Percentiles rank a stretch among this genome's conserved stretches.
Evolutionary conservation across 2,329 filamentous ascomycete genomes (phyloP).

Genomic region (Aspergillus novoparasiticus): DNA sequence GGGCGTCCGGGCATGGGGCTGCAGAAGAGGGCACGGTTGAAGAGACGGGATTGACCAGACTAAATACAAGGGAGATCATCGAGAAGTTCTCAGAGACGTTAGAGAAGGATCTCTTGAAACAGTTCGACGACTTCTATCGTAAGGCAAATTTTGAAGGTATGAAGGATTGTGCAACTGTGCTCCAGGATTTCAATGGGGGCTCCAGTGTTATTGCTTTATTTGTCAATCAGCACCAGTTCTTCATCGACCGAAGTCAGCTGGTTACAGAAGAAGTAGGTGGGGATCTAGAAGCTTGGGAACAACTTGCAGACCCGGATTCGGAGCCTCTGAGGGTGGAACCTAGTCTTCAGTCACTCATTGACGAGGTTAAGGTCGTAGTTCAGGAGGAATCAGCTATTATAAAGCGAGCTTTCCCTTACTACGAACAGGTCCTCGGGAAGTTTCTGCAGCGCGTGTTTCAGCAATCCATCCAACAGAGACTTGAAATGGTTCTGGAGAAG

Average conservation of each 20-base stretch:
- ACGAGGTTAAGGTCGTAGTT: conserved; percentile 93
- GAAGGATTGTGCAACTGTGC: conserved; percentile 91
- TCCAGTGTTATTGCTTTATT: conserved; percentile 94
- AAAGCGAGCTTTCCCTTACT: conserved; percentile 92
- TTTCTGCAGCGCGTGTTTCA: conserved; percentile 97
- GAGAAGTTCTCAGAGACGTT: conserved; percentile 96
- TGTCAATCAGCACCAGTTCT: conserved; percentile 99
- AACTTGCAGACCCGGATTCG: conserved; percentile 88
- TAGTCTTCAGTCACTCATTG: conserved; percentile 85
- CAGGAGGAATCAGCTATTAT: conserved; percentile 98
- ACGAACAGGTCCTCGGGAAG: conserved; percentile 88
- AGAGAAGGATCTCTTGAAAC: conserved; percentile 91
- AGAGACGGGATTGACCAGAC: conserved; percentile 44
- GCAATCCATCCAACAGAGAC: conserved; percentile 92
- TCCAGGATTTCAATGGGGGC: conserved; percentile 94
- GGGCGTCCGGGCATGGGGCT: conserved; percentile 35
- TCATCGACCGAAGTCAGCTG: conserved; percentile 92
- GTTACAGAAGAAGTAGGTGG: conserved; percentile 77
- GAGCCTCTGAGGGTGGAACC: conserved; percentile 90
- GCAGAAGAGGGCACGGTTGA: conserved; percentile 55
- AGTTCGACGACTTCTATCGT: conserved; percentile 96
- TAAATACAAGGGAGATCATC: conserved; percentile 80
- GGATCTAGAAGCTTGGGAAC: conserved; percentile 76
- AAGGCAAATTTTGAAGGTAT: conserved; percentile 96
- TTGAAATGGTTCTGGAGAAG: conserved; percentile 95